Evolutionary conservation across 441 rosid species (phyloP).

Genomic region (Iberis amara): DNA sequence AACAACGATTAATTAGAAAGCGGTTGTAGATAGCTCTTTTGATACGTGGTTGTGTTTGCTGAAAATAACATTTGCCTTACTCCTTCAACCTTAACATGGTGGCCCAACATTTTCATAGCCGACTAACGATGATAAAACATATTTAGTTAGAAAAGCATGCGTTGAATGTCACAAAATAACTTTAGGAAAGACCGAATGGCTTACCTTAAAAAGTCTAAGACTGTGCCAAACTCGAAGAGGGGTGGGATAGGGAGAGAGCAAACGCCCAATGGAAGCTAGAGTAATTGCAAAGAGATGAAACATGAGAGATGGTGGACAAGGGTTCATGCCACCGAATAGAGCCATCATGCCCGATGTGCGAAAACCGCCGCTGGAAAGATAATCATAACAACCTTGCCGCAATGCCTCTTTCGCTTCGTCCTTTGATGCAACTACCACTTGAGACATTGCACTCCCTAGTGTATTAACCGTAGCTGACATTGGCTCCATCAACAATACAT

Average conservation of each 20-base stretch:
- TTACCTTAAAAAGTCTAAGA: conserved; percentile 30
- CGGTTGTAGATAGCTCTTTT: no score
- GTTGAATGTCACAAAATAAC: background rate
- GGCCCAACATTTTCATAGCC: background rate
- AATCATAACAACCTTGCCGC: conserved; percentile 43
- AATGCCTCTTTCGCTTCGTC: conserved; percentile 43
- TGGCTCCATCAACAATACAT: conserved; percentile 33
- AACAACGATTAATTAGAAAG: no score
- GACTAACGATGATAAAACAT: background rate
- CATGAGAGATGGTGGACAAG: conserved; percentile 35
- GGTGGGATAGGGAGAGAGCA: conserved; percentile 39
- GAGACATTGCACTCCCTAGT: conserved; percentile 40
- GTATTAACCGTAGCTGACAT: conserved; percentile 49
- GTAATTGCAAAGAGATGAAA: conserved; percentile 41
- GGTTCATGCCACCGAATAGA: conserved; percentile 40
- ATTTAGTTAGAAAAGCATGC: no score
- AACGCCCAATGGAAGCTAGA: conserved; percentile 33
- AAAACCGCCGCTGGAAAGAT: conserved; percentile 39
- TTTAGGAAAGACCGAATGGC: background rate
- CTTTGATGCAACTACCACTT: conserved; percentile 39
- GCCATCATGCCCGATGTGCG: conserved; percentile 24
- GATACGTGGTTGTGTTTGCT: background rate
- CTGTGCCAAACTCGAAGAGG: conserved; percentile 34
- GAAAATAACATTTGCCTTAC: background rate
- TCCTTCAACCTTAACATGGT: background rate